A percentile compares a stretch with the other conserved stretches of the same genome.
phyloP scores from a whole-genome alignment of 2,329 filamentous ascomycete genomes.

The Erysiphe pulchra region DNA sequence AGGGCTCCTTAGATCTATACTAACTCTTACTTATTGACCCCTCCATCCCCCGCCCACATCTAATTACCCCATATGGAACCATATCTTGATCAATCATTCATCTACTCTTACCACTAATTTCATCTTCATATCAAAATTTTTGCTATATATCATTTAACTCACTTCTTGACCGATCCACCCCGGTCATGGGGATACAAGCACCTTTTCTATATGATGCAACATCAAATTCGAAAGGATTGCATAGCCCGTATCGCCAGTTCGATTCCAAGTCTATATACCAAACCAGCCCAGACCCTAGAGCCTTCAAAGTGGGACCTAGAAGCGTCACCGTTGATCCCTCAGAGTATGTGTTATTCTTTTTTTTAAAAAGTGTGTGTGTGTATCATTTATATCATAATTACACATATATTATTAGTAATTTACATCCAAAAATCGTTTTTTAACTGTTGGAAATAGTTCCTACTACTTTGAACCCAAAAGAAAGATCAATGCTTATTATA shows the following conservation, averaged over 20 bases:
- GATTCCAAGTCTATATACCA: conserved; percentile 71
- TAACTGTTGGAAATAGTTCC: conserved; percentile 10
- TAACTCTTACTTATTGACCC: no score
- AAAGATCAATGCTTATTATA: conserved; percentile 31
- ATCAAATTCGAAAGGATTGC: conserved; percentile 16
- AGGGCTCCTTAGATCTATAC: no score
- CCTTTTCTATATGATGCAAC: conserved; percentile 47
- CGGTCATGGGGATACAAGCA: conserved; percentile 22
- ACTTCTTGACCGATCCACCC: background rate
- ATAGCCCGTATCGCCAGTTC: conserved; percentile 34
- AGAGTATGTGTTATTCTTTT: conserved; percentile 30
- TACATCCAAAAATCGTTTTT: no score
- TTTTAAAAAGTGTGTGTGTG: background rate
- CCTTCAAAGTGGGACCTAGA: conserved; percentile 38
- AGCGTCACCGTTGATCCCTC: no score
- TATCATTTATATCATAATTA: no score
- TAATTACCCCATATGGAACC: no score
- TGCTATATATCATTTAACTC: no score
- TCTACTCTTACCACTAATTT: no score
- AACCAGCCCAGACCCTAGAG: conserved; percentile 43
- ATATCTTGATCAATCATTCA: no score
- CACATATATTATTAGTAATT: no score
- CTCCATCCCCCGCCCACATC: no score
- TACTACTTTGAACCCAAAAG: conserved; percentile 39
- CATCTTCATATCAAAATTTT: no score